These are phyloP conservation scores for Calonectria pteridis DNA, from an alignment of 2,329 filamentous ascomycete species.

Conservation along the genomic window DNA sequence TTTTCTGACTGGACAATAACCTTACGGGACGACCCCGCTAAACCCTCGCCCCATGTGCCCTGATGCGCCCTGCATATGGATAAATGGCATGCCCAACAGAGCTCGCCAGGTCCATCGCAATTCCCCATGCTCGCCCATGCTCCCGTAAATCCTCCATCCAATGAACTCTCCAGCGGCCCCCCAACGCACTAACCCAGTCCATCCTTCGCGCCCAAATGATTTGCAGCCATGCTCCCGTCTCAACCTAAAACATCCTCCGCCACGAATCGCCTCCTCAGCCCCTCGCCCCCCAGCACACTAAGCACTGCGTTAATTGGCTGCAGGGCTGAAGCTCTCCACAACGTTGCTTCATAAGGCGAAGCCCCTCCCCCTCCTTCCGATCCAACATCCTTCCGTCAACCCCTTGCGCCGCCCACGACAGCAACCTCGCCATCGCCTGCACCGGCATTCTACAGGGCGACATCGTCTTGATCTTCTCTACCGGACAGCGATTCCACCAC, in stretches of 20 bases:
- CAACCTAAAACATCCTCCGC: not conserved
- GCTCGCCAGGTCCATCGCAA: not conserved
- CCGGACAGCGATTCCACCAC: not conserved
- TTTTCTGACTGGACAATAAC: not conserved
- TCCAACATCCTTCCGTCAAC: not conserved
- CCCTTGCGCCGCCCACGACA: not conserved
- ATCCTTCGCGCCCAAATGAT: not conserved
- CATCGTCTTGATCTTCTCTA: not conserved
- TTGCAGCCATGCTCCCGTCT: not conserved
- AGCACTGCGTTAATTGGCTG: constrained; percentile 5
- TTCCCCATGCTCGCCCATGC: not conserved
- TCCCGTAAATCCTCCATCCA: not conserved
- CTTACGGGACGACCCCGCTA: not conserved
- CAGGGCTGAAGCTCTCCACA: not conserved
- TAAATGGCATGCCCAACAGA: not conserved
- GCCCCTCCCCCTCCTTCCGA: not conserved
- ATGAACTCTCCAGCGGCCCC: not conserved
- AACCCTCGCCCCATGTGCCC: not conserved
- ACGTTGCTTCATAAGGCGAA: not conserved
- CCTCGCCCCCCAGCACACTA: not conserved
- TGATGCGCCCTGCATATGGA: not conserved
- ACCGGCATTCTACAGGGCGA: not conserved
- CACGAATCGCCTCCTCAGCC: not conserved
- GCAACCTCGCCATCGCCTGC: not conserved
- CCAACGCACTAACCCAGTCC: not conserved